phyloP scores from a whole-genome alignment of 2,329 filamentous ascomycete genomes.

The Penicillium sp. region DNA sequence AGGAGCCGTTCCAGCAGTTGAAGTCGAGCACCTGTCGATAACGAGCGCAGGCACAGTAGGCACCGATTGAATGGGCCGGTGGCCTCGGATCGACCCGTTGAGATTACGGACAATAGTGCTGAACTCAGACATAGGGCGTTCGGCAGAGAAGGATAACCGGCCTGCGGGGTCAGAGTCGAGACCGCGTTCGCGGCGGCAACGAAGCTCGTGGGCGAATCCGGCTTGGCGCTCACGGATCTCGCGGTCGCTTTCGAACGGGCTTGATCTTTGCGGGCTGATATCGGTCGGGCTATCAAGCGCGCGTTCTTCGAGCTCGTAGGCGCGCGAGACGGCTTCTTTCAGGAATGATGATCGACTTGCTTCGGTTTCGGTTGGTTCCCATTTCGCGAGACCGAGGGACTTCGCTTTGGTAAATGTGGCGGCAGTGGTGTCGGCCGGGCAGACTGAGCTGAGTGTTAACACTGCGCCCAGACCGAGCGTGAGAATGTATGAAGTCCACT shows the following conservation, averaged over 20 bases:
- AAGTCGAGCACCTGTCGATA: slow-evolving; percentile 13
- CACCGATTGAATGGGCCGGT: slow-evolving; percentile 8
- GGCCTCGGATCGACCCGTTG: slow-evolving; percentile 20
- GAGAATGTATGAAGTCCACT: slow-evolving; percentile 60
- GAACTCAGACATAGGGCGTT: slow-evolving; percentile 41
- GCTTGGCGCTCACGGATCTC: slow-evolving; percentile 28
- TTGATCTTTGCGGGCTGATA: slow-evolving; percentile 10
- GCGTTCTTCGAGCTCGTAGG: slow-evolving; percentile 51
- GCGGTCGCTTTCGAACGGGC: slow-evolving; percentile 11
- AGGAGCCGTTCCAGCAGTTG: slow-evolving; percentile 16
- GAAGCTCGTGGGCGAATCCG: slow-evolving; percentile 34
- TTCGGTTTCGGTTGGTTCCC: slow-evolving; percentile 48
- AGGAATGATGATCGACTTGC: slow-evolving; percentile 56
- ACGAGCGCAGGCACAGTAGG: slow-evolving; percentile 1
- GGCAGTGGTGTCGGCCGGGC: slow-evolving; percentile 36
- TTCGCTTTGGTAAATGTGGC: slow-evolving; percentile 53
- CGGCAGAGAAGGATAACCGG: slow-evolving; percentile 26
- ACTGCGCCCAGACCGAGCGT: slow-evolving; percentile 58
- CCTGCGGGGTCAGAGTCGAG: slow-evolving; percentile 9
- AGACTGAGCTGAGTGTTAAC: slow-evolving; percentile 48
- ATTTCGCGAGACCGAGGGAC: slow-evolving; percentile 55
- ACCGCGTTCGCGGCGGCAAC: slow-evolving; percentile 20
- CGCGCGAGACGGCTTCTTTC: slow-evolving; percentile 57
- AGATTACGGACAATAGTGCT: slow-evolving; percentile 36
- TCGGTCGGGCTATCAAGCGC: background rate